Conservation (phyloP, 148 eudicot genomes). For the Vaccinium macrocarpon region DNA sequence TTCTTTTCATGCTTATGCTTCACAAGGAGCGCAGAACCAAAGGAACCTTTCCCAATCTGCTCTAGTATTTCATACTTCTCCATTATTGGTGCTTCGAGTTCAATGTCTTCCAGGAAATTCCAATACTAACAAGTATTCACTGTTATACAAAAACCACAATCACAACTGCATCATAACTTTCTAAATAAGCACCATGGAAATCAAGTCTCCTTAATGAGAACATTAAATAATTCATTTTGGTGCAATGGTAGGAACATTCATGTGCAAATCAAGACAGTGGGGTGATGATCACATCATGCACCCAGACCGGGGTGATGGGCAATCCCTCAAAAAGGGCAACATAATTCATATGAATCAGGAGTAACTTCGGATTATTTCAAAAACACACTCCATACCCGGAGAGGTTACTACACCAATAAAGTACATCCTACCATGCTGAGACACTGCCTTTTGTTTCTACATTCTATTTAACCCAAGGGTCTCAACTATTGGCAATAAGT, state of each 20-base stretch:
- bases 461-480: neutral
- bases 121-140: constrained; percentile 21
- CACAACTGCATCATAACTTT: neutral
- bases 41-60: constrained; percentile 95
- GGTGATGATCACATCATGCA: neutral
- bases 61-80: constrained; percentile 89
- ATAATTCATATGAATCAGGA: neutral
- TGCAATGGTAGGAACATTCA: neutral
- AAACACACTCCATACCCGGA: neutral
- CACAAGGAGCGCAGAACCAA: constrained; percentile 90
- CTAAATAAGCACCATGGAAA: neutral
- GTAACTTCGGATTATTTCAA: neutral
- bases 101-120: constrained; percentile 13
- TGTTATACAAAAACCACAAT: neutral
- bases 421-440: neutral
- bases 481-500: neutral
- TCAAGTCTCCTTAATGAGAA: neutral
- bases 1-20: constrained; percentile 84
- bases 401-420: neutral
- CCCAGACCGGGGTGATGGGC: neutral
- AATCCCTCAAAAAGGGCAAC: constrained; percentile 5
- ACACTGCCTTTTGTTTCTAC: neutral
- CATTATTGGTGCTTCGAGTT: constrained; percentile 35
- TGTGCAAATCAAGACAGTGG: neutral
- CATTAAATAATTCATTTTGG: neutral